Evolutionary conservation across 176 grass and related monocot species (phyloP).

Genomic region (Puya raimondii): DNA sequence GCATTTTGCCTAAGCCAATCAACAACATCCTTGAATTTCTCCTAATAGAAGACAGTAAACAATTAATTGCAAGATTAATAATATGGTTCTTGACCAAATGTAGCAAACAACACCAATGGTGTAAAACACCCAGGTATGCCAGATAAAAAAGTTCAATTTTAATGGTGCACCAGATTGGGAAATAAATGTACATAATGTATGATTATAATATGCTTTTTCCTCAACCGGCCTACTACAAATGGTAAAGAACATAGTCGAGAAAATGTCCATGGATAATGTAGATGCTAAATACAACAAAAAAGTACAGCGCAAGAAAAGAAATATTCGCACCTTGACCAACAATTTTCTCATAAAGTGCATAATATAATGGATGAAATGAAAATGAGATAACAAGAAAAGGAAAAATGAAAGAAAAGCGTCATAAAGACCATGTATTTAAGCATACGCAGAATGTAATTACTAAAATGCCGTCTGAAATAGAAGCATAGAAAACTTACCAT

Average conservation of each 20-base stretch:
- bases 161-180: too few species aligned
- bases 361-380: too few species aligned
- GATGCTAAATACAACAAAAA: too few species aligned
- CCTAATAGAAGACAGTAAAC: conserved; percentile 35
- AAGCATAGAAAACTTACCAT: conserved; percentile 40
- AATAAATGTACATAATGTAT: too few species aligned
- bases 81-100: conserved; percentile 12
- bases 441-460: not conserved
- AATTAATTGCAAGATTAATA: conserved; percentile 6
- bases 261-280: too few species aligned
- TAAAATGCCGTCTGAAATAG: not conserved
- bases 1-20: conserved; percentile 74
- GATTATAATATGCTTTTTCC: too few species aligned
- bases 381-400: too few species aligned
- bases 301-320: too few species aligned
- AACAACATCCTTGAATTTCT: conserved; percentile 97
- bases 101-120: not conserved
- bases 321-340: too few species aligned
- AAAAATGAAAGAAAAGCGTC: not conserved
- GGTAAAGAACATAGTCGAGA: too few species aligned
- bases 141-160: not conserved
- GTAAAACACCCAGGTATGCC: not conserved
- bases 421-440: not conserved
- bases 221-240: too few species aligned
- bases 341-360: too few species aligned